These are phyloP conservation scores for Rhizopogon roseolus DNA, from an alignment of 768 basidiomycete genomes.

Conservation along the genomic window DNA sequence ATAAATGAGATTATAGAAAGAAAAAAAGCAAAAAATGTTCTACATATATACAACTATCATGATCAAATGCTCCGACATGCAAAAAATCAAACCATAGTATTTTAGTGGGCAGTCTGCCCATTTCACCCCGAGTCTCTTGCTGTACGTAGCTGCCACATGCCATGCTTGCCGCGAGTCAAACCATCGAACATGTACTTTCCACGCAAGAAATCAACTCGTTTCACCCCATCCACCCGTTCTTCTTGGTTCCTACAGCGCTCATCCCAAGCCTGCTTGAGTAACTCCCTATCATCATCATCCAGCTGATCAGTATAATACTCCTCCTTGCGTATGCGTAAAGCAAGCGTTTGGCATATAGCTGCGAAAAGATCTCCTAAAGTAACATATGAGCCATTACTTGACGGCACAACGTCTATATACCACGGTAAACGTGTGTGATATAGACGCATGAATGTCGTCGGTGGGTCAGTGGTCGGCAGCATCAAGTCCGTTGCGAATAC, in stretches of 20 bases:
- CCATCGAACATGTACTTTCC: conserved; percentile 49
- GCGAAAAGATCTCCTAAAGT: conserved; percentile 52
- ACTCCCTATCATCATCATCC: conserved; percentile 37
- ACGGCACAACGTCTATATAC: conserved; percentile 55
- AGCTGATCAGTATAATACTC: conserved; percentile 62
- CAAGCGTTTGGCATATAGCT: conserved; percentile 40
- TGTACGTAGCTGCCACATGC: conserved; percentile 65
- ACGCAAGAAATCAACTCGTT: conserved; percentile 58
- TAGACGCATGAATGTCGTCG: conserved; percentile 46
- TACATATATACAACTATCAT: too few species aligned
- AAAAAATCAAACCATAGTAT: neutral
- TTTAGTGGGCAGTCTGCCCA: neutral
- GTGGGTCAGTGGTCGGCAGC: conserved; percentile 50
- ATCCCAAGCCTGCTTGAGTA: conserved; percentile 41
- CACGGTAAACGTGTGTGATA: conserved; percentile 58
- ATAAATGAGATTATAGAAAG: too few species aligned
- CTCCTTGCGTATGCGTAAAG: conserved; percentile 37
- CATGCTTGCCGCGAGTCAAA: conserved; percentile 45
- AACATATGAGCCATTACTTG: conserved; percentile 44
- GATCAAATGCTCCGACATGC: too few species aligned
- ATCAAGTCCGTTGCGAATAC: conserved; percentile 47
- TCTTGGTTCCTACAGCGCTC: conserved; percentile 34
- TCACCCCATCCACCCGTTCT: conserved; percentile 40
- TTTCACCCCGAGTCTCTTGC: conserved; percentile 12
- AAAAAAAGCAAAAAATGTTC: too few species aligned